A percentile compares a stretch with the other conserved stretches of the same genome.
phyloP scores from a whole-genome alignment of 805 yeast genomes.

The Maudiozyma pseudohumilis region DNA sequence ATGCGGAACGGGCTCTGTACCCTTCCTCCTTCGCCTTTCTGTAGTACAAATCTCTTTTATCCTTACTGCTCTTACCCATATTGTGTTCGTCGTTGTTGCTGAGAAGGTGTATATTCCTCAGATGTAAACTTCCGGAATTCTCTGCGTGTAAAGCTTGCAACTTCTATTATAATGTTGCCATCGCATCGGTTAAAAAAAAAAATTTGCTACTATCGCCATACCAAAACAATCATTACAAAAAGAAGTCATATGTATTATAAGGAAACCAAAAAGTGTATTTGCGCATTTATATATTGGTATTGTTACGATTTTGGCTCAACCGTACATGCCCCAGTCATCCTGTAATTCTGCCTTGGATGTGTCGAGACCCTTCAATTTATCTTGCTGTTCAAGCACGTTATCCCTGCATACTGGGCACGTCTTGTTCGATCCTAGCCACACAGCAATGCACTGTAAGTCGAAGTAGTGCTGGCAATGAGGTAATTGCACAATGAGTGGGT shows the following conservation, averaged over 20 bases:
- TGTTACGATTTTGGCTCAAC: constrained; percentile 31
- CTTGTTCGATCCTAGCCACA: constrained; percentile 68
- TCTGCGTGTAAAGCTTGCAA: no score
- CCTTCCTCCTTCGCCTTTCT: constrained; percentile 97
- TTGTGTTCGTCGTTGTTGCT: not conserved
- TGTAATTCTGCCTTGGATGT: constrained; percentile 53
- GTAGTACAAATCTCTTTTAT: constrained; percentile 84
- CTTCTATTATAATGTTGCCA: no score
- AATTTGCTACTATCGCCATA: no score
- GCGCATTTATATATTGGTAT: no score
- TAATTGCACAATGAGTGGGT: constrained; percentile 69
- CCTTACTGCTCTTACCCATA: constrained; percentile 94
- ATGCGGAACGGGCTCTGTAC: constrained; percentile 95
- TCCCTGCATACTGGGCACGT: constrained; percentile 85
- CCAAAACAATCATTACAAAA: not conserved
- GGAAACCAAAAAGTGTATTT: not conserved
- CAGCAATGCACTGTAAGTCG: constrained; percentile 83
- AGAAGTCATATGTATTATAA: not conserved
- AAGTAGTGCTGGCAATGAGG: constrained; percentile 73
- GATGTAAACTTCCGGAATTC: no score
- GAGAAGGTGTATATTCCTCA: no score
- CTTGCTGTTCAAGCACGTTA: constrained; percentile 46
- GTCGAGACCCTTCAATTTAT: constrained; percentile 17
- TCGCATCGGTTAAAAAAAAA: no score
- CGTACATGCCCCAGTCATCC: constrained; percentile 75